A percentile compares a stretch with the other conserved stretches of the same genome.
These are phyloP conservation scores for Symmetrospora coprosmae DNA, from an alignment of 768 basidiomycete species.

Conservation along the genomic window DNA sequence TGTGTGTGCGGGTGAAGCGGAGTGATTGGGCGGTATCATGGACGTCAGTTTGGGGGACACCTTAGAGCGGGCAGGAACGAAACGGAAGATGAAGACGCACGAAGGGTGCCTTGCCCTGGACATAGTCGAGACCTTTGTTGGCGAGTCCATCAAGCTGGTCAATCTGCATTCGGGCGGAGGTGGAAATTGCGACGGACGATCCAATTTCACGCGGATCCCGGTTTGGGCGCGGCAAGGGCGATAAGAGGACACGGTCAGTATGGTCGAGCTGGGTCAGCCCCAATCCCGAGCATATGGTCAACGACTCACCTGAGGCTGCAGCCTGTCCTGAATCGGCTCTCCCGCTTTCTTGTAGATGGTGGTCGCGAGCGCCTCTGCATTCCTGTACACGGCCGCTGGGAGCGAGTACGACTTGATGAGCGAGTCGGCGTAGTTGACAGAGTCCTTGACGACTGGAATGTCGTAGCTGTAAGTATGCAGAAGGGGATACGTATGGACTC, in stretches of 20 bases:
- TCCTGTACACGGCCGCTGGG: background rate
- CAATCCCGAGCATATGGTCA: too few species aligned
- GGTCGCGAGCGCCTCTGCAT: conserved; percentile 1
- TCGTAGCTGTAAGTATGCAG: conserved; percentile 3
- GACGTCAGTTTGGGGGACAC: background rate
- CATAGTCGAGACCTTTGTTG: conserved; percentile 17
- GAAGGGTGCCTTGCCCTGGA: conserved; percentile 7
- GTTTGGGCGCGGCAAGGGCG: background rate
- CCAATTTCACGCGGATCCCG: background rate
- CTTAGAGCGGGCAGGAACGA: background rate
- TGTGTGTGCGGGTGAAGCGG: background rate
- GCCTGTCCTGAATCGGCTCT: conserved; percentile 10
- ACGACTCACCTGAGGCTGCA: conserved; percentile 1
- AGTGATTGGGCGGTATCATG: background rate
- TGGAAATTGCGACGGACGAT: background rate
- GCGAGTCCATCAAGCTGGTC: conserved; percentile 20
- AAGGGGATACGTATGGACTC: too few species aligned
- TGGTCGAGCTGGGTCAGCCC: background rate
- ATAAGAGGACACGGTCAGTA: background rate
- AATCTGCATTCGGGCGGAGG: background rate
- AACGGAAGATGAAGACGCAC: background rate
- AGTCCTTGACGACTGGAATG: conserved; percentile 17
- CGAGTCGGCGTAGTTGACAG: conserved; percentile 13
- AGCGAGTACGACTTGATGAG: conserved; percentile 8
- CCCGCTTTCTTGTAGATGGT: conserved; percentile 19